A percentile compares a stretch with the other conserved stretches of the same genome.
Evolutionary conservation across 2,329 filamentous ascomycete genomes (phyloP).

Genomic region (Diaporthe sp.): DNA sequence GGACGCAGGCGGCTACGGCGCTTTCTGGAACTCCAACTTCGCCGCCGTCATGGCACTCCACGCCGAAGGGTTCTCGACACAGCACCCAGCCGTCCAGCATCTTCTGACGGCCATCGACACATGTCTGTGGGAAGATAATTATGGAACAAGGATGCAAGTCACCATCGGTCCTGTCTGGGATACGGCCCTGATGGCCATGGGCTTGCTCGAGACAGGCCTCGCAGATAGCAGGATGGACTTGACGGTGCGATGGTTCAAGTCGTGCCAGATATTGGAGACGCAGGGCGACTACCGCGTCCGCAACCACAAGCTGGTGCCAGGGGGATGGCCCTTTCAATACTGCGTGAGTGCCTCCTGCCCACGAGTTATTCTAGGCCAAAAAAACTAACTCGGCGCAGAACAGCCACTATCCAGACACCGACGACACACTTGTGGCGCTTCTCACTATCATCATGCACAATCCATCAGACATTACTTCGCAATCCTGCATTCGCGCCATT

Average conservation of each 20-base stretch:
- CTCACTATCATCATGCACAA: slow-evolving; percentile 35
- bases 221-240: not conserved
- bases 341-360: slow-evolving; percentile 42
- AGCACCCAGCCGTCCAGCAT: slow-evolving; percentile 12
- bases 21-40: slow-evolving; percentile 23
- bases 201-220: not conserved
- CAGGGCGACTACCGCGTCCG: not conserved
- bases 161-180: not conserved
- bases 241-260: not conserved
- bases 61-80: slow-evolving; percentile 3
- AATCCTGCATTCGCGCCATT: slow-evolving; percentile 25
- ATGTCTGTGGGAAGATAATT: slow-evolving; percentile 35
- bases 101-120: not conserved
- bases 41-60: slow-evolving; percentile 28
- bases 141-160: not conserved
- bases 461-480: slow-evolving; percentile 17
- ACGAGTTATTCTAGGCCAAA: not conserved
- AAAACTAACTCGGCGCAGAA: slow-evolving; percentile 35
- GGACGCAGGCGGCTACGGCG: slow-evolving; percentile 31
- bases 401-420: slow-evolving; percentile 25
- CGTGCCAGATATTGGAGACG: slow-evolving; percentile 30
- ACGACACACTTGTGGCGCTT: slow-evolving; percentile 44
- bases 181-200: not conserved
- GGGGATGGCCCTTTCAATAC: not conserved
- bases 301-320: slow-evolving; percentile 17